Evolutionary conservation across 2,329 filamentous ascomycete species (phyloP), one percentile per base, ranked within the genome.

Genomic region (Myriosclerotinia duriaeana): DNA sequence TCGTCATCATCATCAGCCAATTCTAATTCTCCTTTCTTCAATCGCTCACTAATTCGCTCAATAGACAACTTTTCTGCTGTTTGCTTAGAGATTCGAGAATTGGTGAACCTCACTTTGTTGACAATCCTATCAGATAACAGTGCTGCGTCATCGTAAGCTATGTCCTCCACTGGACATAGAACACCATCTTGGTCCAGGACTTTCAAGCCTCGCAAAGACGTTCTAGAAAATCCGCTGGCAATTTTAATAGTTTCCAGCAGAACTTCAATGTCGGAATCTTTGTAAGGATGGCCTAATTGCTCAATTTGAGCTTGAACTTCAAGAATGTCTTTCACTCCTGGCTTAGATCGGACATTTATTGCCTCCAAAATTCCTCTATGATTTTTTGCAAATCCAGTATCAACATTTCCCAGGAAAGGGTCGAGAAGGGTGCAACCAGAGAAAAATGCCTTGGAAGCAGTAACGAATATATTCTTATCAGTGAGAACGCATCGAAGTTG

Each of bases 1-100:
- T 76, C 76, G 56, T 74, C 69, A 38, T 71, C 70, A 63, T 62
- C 22, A 42, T 74, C 72, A 34, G 68, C 67, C 38, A 73, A 63
- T 14, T 73, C 64, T n/a, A 75, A 52, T 50, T 69, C 50, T 7
- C 69, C 70, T 50, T 72, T 72, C 9, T 67, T 64, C 20, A 70
- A 30, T 42, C 60, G 66, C 26, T 72, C 66, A 22, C 71, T 72
- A 3, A 73, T 40, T 20, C 20, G 36, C n/a, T 67, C 68, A 53
- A 75, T 74, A 1, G 34, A 63, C 38, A 75, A 69, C 17, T 15
- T 65, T 2, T 58, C 5, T 7, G 69, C 66, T 12, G 53, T 67
- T 4, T 8, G 40, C 5, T n/a, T 20, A 9, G 72, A 64, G 36
- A 75, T 73, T 8, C 69, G 54, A 12, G 68, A 63, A 66, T 75